These are phyloP conservation scores for Botrytis paeoniae DNA, from an alignment of 2,329 filamentous ascomycete genomes.

Conservation along the genomic window DNA sequence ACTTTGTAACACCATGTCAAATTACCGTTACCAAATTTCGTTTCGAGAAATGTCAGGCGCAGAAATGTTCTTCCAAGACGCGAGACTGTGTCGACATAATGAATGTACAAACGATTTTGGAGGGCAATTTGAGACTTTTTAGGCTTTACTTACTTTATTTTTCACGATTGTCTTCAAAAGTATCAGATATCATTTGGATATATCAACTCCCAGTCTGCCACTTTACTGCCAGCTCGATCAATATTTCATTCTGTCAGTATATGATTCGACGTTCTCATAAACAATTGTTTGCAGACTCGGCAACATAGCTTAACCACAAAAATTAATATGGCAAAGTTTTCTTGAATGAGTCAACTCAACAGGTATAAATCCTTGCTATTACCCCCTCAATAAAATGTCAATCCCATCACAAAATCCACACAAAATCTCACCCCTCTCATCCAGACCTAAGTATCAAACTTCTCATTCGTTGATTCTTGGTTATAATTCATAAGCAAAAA, in stretches of 20 bases:
- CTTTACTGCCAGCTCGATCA: background rate
- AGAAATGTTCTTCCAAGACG: too few relatives aligned
- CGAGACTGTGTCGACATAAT: background rate
- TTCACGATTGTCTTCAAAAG: background rate
- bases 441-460: background rate
- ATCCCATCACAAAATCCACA: background rate
- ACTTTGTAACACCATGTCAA: background rate
- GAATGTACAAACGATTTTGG: background rate
- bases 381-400: too few relatives aligned
- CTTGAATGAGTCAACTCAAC: background rate
- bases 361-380: background rate
- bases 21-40: background rate
- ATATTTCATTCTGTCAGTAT: background rate
- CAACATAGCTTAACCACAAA: background rate
- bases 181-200: background rate
- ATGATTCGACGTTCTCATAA: background rate
- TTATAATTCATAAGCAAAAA: background rate
- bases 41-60: background rate
- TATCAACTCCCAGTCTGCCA: background rate
- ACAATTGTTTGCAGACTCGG: background rate
- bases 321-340: fast-evolving
- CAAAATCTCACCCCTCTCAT: background rate
- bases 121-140: background rate
- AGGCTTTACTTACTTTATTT: background rate
- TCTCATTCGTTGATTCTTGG: fast-evolving